A percentile compares a stretch with the other conserved stretches of the same genome.
phyloP scores from a whole-genome alignment of 1,139 yeast species.

The Lizanozyma gosingica region DNA sequence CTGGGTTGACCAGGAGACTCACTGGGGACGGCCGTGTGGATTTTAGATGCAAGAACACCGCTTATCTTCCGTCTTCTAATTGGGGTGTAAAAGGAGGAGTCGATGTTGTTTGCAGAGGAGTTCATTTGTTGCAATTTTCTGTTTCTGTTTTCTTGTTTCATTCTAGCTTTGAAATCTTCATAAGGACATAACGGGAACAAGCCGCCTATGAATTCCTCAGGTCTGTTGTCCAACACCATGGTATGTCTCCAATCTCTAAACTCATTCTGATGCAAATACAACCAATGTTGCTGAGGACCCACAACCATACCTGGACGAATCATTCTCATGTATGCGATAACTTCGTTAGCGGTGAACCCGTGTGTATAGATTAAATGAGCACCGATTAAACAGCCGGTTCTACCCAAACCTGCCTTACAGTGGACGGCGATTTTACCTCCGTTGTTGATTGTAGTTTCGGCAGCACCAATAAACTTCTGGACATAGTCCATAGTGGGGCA shows the following conservation, averaged over 20 bases:
- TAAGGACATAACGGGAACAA: constrained; percentile 60
- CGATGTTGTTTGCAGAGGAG: constrained; percentile 25
- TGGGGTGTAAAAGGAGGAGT: constrained; percentile 57
- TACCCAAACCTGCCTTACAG: constrained; percentile 95
- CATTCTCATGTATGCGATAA: constrained; percentile 94
- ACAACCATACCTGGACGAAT: constrained; percentile 98
- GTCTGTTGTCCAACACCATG: constrained; percentile 67
- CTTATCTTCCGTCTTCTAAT: constrained; percentile 62
- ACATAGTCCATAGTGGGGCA: constrained; percentile 94
- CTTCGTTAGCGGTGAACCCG: constrained; percentile 94
- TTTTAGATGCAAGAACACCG: constrained; percentile 59
- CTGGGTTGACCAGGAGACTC: constrained; percentile 98
- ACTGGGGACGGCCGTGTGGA: constrained; percentile 74
- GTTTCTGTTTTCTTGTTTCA: constrained; percentile 39
- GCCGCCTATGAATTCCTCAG: constrained; percentile 72
- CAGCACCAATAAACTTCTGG: constrained; percentile 87
- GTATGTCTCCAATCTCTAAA: constrained; percentile 95
- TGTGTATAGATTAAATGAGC: constrained; percentile 94
- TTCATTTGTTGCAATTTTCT: constrained; percentile 25
- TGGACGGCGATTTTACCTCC: constrained; percentile 96
- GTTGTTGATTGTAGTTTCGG: constrained; percentile 72
- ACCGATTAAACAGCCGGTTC: constrained; percentile 96
- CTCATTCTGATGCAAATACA: constrained; percentile 89
- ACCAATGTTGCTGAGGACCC: constrained; percentile 99
- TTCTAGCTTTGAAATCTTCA: constrained; percentile 41